Evolutionary conservation across 331 rosid species (phyloP).

Genomic region (Quercus lobata): DNA sequence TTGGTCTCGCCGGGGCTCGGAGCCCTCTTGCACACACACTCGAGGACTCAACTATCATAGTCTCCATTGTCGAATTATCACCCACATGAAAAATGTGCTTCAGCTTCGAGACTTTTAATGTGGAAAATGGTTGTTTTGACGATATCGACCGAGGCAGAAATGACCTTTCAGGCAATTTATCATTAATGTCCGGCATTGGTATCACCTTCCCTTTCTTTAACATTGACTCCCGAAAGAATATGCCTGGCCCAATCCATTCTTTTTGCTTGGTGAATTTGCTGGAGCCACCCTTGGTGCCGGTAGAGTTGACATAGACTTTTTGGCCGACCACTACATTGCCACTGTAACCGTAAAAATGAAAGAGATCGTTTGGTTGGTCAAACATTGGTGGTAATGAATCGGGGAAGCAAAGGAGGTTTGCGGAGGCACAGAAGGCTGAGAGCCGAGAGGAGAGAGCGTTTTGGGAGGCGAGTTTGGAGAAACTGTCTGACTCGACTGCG

Average conservation of each 20-base stretch:
- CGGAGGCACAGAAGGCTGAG: slow-evolving; percentile 73
- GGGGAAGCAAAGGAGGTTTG: slow-evolving; percentile 70
- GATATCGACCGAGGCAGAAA: slow-evolving; percentile 23
- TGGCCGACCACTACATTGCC: too few relatives aligned
- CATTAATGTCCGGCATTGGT: slow-evolving; percentile 87
- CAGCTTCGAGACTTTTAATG: slow-evolving; percentile 43
- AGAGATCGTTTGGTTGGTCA: too few relatives aligned
- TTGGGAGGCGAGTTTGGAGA: too few relatives aligned
- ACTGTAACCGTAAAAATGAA: too few relatives aligned
- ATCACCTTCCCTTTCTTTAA: slow-evolving; percentile 64
- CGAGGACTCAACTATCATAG: slow-evolving; percentile 51
- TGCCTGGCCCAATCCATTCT: slow-evolving; percentile 79
- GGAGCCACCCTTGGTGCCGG: slow-evolving; percentile 58
- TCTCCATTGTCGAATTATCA: slow-evolving; percentile 79
- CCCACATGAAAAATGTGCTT: slow-evolving; percentile 62
- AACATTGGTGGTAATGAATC: slow-evolving; percentile 35
- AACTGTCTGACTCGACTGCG: too few relatives aligned
- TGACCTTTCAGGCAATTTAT: slow-evolving; percentile 83
- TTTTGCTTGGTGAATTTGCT: slow-evolving; percentile 55
- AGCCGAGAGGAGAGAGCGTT: slow-evolving; percentile 18
- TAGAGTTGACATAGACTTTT: too few relatives aligned
- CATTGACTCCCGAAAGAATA: slow-evolving; percentile 78
- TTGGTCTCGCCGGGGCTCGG: slow-evolving; percentile 74
- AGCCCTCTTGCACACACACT: slow-evolving; percentile 67
- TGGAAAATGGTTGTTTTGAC: slow-evolving; percentile 75